These are phyloP conservation scores for Cardiosporidium cionae DNA, from an alignment of 169 alveolate species.

Conservation along the genomic window DNA sequence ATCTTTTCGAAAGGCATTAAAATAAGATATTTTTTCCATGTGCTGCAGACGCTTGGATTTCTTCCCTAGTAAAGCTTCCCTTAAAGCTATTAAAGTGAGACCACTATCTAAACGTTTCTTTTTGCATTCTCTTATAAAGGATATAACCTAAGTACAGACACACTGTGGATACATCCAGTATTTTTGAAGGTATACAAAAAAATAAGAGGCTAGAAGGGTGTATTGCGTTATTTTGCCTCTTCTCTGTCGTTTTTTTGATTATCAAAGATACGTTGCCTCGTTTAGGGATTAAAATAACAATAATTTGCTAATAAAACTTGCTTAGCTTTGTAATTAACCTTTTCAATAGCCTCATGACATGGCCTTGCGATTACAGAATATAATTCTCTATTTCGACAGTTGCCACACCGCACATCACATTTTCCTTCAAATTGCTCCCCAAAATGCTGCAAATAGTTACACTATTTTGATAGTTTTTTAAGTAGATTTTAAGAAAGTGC, in stretches of 20 bases:
- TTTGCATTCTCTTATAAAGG: not conserved
- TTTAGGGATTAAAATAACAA: too few species aligned
- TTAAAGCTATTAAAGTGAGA: constrained; percentile 11
- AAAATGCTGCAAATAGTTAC: constrained; percentile 2
- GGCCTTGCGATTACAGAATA: too few species aligned
- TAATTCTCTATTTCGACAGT: constrained; percentile 10
- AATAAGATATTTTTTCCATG: constrained; percentile 1
- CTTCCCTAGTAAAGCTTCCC: constrained; percentile 14
- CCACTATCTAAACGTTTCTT: not conserved
- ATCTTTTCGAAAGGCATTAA: constrained; percentile 2
- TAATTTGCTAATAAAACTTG: too few species aligned
- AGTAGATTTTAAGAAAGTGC: not conserved
- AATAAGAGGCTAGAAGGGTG: too few species aligned
- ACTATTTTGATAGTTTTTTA: not conserved
- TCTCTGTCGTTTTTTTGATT: too few species aligned
- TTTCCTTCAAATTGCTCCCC: constrained; percentile 20
- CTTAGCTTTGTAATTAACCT: too few species aligned
- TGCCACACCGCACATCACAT: constrained; percentile 14
- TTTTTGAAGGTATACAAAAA: too few species aligned
- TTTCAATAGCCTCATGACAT: too few species aligned
- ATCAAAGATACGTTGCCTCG: too few species aligned
- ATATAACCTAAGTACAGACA: not conserved
- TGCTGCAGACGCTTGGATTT: not conserved
- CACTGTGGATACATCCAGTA: too few species aligned
- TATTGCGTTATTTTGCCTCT: too few species aligned